Conservation (phyloP, 1,284 basidiomycete species). For the Fomes fomentarius region DNA sequence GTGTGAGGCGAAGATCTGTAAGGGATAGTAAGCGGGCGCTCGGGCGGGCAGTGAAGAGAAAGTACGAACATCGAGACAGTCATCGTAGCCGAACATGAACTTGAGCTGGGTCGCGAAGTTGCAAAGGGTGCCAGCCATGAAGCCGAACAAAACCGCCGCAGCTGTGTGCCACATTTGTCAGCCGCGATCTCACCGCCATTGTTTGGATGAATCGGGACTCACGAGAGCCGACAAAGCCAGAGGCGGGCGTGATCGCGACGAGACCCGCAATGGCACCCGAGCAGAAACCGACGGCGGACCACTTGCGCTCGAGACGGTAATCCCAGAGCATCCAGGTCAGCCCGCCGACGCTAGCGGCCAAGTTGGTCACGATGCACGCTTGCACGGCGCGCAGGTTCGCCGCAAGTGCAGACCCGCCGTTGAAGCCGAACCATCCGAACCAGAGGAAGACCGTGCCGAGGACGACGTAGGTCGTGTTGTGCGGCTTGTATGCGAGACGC, state of each 20-base stretch:
- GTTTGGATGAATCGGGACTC: conserved; percentile 29
- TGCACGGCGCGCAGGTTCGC: conserved; percentile 89
- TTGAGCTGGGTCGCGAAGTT: conserved; percentile 97
- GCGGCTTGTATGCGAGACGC: conserved; percentile 86
- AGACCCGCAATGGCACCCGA: conserved; percentile 92
- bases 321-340: conserved; percentile 97
- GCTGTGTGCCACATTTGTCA: conserved; percentile 41
- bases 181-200: no score
- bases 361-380: conserved; percentile 93
- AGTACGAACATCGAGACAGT: conserved; percentile 74
- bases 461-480: conserved; percentile 88
- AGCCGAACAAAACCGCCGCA: conserved; percentile 84
- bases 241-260: conserved; percentile 91
- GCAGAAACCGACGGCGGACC: conserved; percentile 95
- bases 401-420: conserved; percentile 83
- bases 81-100: conserved; percentile 75
- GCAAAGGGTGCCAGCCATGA: conserved; percentile 82
- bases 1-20: conserved; percentile 87
- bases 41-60: neutral
- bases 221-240: conserved; percentile 87
- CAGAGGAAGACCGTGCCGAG: conserved; percentile 94
- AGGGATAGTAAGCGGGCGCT: neutral
- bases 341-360: conserved; percentile 85
- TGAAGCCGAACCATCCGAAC: conserved; percentile 98
- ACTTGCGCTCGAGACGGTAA: conserved; percentile 91